phyloP scores from a whole-genome alignment of 2,329 filamentous ascomycete genomes.

The Esteya vermicola region DNA sequence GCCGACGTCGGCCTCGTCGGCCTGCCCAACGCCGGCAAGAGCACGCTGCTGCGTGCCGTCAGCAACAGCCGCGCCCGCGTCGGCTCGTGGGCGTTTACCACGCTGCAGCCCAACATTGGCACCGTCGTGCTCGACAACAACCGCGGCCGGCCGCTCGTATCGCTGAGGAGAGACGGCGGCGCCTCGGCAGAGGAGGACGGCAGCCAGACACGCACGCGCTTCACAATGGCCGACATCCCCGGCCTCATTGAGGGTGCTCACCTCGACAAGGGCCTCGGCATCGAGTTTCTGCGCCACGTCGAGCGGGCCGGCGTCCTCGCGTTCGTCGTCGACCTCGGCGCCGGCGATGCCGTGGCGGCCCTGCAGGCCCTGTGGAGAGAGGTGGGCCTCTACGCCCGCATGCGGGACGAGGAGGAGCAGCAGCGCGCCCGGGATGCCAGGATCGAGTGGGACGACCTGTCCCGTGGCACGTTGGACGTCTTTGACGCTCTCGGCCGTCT shows the following conservation, averaged over 20 bases:
- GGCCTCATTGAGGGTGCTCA: constrained; percentile 88
- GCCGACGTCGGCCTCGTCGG: constrained; percentile 92
- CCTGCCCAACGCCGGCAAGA: constrained; percentile 91
- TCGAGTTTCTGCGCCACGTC: constrained; percentile 86
- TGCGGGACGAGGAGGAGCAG: constrained; percentile 58
- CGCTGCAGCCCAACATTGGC: constrained; percentile 78
- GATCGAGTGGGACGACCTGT: constrained; percentile 42
- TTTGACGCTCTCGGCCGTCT: neutral
- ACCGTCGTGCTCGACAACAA: constrained; percentile 87
- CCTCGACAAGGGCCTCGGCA: constrained; percentile 76
- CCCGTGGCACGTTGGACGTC: neutral
- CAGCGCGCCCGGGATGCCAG: constrained; percentile 43
- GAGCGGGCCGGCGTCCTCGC: constrained; percentile 86
- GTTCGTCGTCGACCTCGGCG: constrained; percentile 78
- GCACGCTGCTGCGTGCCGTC: constrained; percentile 74
- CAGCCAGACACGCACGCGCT: constrained; percentile 59
- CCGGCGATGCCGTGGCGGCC: constrained; percentile 64
- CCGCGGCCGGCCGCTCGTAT: constrained; percentile 55
- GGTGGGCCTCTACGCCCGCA: constrained; percentile 72
- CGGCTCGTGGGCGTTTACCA: constrained; percentile 94
- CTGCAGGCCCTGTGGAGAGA: constrained; percentile 80
- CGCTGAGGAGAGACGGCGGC: constrained; percentile 1
- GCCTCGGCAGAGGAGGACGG: constrained; percentile 24
- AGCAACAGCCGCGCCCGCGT: constrained; percentile 81
- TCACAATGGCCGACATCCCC: constrained; percentile 92